These are phyloP conservation scores for Penicillium sp. DNA, from an alignment of 2,329 filamentous ascomycete genomes.

Conservation along the genomic window DNA sequence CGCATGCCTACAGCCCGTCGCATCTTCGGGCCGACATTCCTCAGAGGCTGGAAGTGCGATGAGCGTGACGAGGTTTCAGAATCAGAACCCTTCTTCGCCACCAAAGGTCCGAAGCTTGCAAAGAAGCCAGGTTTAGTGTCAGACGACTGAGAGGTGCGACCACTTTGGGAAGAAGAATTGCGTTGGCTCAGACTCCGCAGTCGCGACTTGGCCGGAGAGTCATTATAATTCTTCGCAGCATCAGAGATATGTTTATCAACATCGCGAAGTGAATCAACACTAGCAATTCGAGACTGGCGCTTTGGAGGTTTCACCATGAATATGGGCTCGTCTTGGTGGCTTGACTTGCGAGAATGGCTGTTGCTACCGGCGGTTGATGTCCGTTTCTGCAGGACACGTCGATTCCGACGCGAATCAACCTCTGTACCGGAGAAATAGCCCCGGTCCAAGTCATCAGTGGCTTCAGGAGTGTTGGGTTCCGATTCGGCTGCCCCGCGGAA, in stretches of 20 bases:
- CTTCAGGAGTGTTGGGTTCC: slow-evolving; percentile 32
- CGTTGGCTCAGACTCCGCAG: slow-evolving; percentile 64
- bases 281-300: slow-evolving; percentile 75
- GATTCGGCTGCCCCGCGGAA: slow-evolving; percentile 29
- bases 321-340: slow-evolving; percentile 70
- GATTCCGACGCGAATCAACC: slow-evolving; percentile 66
- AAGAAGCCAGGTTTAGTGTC: slow-evolving; percentile 52
- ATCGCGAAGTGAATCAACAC: slow-evolving; percentile 72
- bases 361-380: slow-evolving; percentile 39
- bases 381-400: slow-evolving; percentile 80
- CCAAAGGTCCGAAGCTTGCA: slow-evolving; percentile 50
- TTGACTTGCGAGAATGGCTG: slow-evolving; percentile 69
- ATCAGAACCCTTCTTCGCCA: slow-evolving; percentile 40
- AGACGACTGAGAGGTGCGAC: slow-evolving; percentile 49
- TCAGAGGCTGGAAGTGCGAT: slow-evolving; percentile 46
- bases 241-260: slow-evolving; percentile 52
- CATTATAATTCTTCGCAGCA: slow-evolving; percentile 67
- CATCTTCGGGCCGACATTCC: slow-evolving; percentile 58
- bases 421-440: slow-evolving; percentile 95
- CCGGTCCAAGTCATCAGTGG: slow-evolving; percentile 67
- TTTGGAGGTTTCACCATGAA: slow-evolving; percentile 66
- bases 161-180: slow-evolving; percentile 40
- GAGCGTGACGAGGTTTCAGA: slow-evolving; percentile 55
- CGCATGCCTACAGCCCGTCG: slow-evolving; percentile 69
- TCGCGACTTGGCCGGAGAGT: slow-evolving; percentile 51